Conservation (phyloP, 2,329 filamentous ascomycete species). For the Moelleriella libera region DNA sequence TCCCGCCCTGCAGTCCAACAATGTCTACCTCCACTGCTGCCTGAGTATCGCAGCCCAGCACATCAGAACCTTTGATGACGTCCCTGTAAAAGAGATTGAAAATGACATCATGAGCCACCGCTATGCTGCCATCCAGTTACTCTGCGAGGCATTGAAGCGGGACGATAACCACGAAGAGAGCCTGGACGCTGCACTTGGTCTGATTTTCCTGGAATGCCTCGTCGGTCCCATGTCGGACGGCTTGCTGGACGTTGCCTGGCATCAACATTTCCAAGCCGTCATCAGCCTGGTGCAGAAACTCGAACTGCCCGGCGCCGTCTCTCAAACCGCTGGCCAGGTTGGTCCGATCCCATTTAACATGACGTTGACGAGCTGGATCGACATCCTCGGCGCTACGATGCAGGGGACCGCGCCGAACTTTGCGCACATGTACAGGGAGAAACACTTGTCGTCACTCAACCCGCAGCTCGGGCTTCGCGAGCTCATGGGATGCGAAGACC, state of each 20-base stretch:
- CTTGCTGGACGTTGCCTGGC: constrained; percentile 88
- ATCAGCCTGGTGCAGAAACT: constrained; percentile 76
- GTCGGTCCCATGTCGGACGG: constrained; percentile 76
- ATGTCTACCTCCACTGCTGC: constrained; percentile 89
- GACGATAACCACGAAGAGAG: constrained; percentile 80
- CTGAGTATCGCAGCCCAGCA: constrained; percentile 87
- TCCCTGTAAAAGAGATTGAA: constrained; percentile 62
- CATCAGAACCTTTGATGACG: constrained; percentile 56
- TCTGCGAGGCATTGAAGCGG: constrained; percentile 67
- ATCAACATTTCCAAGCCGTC: constrained; percentile 89
- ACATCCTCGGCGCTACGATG: constrained; percentile 92
- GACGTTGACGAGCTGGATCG: constrained; percentile 88
- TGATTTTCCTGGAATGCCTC: constrained; percentile 93
- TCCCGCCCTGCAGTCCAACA: constrained; percentile 80
- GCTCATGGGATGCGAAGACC: constrained; percentile 95
- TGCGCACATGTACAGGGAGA: constrained; percentile 89
- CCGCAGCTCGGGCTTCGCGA: constrained; percentile 63
- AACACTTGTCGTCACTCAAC: constrained; percentile 59
- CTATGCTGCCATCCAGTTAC: constrained; percentile 70
- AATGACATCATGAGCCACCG: constrained; percentile 86
- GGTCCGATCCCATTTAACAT: constrained; percentile 78
- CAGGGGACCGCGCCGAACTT: constrained; percentile 73
- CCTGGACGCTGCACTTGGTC: constrained; percentile 79
- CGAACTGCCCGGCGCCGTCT: constrained; percentile 56
- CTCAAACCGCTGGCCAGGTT: constrained; percentile 36